Percentiles rank a stretch among this genome's conserved stretches.
phyloP scores from a whole-genome alignment of 768 basidiomycete genomes.

The Lactifluus subvellereus region DNA sequence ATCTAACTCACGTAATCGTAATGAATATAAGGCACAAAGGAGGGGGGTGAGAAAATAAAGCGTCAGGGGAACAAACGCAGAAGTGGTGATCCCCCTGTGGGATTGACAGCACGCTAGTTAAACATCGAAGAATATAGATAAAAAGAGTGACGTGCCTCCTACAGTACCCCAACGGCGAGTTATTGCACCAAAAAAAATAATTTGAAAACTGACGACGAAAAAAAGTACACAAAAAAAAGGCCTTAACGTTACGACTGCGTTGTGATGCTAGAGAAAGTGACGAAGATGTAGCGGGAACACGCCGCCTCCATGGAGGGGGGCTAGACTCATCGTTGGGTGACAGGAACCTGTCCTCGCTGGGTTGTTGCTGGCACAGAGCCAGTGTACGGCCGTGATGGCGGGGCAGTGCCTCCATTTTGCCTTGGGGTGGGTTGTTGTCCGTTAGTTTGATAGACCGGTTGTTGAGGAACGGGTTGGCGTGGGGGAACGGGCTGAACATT shows the following conservation, averaged over 20 bases:
- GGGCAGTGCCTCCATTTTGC: constrained; percentile 27
- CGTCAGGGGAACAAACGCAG: not conserved
- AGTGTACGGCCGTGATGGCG: constrained; percentile 24
- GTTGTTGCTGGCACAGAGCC: constrained; percentile 19
- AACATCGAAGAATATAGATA: constrained; percentile 21
- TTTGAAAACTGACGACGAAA: not conserved
- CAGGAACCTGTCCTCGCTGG: constrained; percentile 27
- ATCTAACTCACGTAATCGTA: constrained; percentile 16
- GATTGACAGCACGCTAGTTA: constrained; percentile 8
- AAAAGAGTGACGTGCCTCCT: constrained; percentile 8
- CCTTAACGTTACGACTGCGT: constrained; percentile 18
- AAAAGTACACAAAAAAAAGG: constrained; percentile 3
- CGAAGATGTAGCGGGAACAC: not conserved
- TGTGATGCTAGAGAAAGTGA: constrained; percentile 8
- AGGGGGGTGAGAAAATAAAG: not conserved
- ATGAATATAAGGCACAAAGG: constrained; percentile 14
- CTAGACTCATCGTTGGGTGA: constrained; percentile 21
- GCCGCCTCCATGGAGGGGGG: not conserved
- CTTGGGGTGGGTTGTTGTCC: constrained; percentile 27
- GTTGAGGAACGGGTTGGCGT: constrained; percentile 23
- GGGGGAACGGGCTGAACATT: constrained; percentile 12
- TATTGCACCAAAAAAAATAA: constrained; percentile 1
- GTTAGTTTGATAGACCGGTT: constrained; percentile 31
- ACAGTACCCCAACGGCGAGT: not conserved
- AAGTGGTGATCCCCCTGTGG: constrained; percentile 3